Evolutionary conservation across 2,329 filamentous ascomycete genomes (phyloP), one percentile per base, ranked within the genome.

Genomic region (Exophiala lecanii-corni): DNA sequence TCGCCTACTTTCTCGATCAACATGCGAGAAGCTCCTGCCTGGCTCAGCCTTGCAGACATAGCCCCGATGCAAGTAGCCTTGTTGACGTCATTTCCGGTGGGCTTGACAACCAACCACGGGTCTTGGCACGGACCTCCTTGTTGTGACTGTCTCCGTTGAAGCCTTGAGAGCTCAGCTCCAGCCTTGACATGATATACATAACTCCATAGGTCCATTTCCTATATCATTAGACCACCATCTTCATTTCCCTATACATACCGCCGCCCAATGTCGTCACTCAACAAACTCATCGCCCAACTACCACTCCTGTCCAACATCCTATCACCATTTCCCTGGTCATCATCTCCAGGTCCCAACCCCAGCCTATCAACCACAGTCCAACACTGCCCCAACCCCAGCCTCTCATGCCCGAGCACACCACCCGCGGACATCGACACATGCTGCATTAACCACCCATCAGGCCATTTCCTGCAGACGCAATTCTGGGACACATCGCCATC

Each of bases 371-470:
- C 12, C 16, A 33, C 35, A 21, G n/a, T n/a, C 19, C 21, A 36
- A 26, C 16, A 31, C 16, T 51, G 49, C 20, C 49, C 49, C 25
- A 46, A 51, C 17, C 49, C 49, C 4, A 39, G 36, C 2, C 36
- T 55, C 2, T 56, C 54, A 21, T 56, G 54, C 20, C 41, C 50
- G 3, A 37, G 47, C 19, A 34, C 43, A 6, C 42, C 42, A 15
- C 39, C 51, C 3, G 39, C 36, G 16, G 41, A 48, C 20, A 45
- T 54, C 38, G 72, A 88, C 57, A 75, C 80, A 5, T 89, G 85
- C 68, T 89, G 85, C 65, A 84, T 87, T 68, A 84, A 84, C 57
- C 72, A 77, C 16, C 84, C 84, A 0, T 79, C 82, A 3, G 85
- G 85, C 5, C 76, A 85, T 49, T 66, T 89, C 33, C 71, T 88